Base-by-base conservation (phyloP, 2,329 filamentous ascomycete genomes). In the Colletotrichum euphorbiae region DNA sequence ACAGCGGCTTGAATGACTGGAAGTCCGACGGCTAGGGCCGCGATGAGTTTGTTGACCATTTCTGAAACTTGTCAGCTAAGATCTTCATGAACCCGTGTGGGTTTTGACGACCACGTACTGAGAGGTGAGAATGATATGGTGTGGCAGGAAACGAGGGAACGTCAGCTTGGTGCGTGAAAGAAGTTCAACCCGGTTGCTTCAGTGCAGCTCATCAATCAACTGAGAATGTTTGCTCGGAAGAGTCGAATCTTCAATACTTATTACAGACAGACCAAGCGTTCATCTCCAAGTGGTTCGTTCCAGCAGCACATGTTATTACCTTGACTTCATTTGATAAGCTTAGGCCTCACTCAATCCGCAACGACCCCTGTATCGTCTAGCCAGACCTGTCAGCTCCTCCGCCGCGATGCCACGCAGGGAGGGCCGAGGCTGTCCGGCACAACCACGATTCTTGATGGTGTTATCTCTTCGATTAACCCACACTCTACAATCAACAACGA, bases 61-160 rank as follows among this genome's bases (percentile, higher is more conserved):
- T 86, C 84, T 21, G 21, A 21, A 21, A 3, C 21, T 21, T 21
- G 3, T 21, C 3, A 21, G 21, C 21, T 21, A 21, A 3, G 21
- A 21, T 21, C 21, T 21, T 21, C 3, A 3, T 21, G 21, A 21
- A 21, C 21, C 21, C 21, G 21, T 2, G 21, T 21, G 21, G 21
- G 21, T 21, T 21, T 21, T 3, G 3, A 21, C 21, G 21, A 21
- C 21, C 21, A 21, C 21, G 21, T 21, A 21, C 21, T 21, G 21
- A 21, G 21, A 2, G 21, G 21, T 21, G 21, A 21, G 3, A 21
- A 21, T 21, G 3, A 21, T 2, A 21, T 21, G 21, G 21, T 21
- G 21, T 21, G 3, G 21, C 21, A 21, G 21, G 21, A 21, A 21
- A 21, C 21, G 3, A 3, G 3, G 21, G 3, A 21, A 21, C 21